A percentile compares a stretch with the other conserved stretches of the same genome.
Evolutionary conservation across 2,329 filamentous ascomycete species (phyloP).

Genomic region (Huntiella bhutanensis): DNA sequence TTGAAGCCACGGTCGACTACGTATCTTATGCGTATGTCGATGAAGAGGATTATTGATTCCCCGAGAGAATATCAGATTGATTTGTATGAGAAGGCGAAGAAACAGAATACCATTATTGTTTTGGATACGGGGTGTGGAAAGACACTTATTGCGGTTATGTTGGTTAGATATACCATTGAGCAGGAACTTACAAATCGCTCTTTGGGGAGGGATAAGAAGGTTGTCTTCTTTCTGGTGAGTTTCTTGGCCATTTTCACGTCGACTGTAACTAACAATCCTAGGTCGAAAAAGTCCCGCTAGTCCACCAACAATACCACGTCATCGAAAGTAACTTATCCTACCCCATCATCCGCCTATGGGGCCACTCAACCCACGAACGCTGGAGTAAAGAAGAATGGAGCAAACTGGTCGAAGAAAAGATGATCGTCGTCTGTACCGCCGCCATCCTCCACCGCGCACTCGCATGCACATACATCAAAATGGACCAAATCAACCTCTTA

Average conservation of each 20-base stretch:
- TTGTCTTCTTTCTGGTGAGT: slow-evolving; percentile 65
- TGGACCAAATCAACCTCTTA: slow-evolving; percentile 70
- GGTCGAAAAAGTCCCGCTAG: slow-evolving; percentile 75
- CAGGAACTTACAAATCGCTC: slow-evolving; percentile 55
- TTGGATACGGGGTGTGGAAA: slow-evolving; percentile 92
- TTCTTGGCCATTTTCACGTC: background rate
- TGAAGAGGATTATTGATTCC: slow-evolving; percentile 45
- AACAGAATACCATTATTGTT: slow-evolving; percentile 77
- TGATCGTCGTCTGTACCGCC: slow-evolving; percentile 82
- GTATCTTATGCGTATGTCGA: slow-evolving; percentile 16
- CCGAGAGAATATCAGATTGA: slow-evolving; percentile 85
- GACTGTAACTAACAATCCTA: slow-evolving; percentile 15
- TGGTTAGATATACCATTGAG: slow-evolving; percentile 59
- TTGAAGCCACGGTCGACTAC: slow-evolving; percentile 3
- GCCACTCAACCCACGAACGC: slow-evolving; percentile 36
- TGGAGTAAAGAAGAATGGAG: slow-evolving; percentile 30
- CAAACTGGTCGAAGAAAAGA: slow-evolving; percentile 39
- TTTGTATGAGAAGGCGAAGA: slow-evolving; percentile 72
- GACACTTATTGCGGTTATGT: slow-evolving; percentile 79
- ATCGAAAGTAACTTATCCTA: slow-evolving; percentile 66
- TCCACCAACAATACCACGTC: slow-evolving; percentile 75
- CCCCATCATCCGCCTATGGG: slow-evolving; percentile 54
- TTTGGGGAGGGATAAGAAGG: slow-evolving; percentile 37
- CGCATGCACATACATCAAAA: slow-evolving; percentile 57
- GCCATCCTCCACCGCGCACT: slow-evolving; percentile 69